phyloP scores from a whole-genome alignment of 306 rosid species.

The Quercus bicolor region DNA sequence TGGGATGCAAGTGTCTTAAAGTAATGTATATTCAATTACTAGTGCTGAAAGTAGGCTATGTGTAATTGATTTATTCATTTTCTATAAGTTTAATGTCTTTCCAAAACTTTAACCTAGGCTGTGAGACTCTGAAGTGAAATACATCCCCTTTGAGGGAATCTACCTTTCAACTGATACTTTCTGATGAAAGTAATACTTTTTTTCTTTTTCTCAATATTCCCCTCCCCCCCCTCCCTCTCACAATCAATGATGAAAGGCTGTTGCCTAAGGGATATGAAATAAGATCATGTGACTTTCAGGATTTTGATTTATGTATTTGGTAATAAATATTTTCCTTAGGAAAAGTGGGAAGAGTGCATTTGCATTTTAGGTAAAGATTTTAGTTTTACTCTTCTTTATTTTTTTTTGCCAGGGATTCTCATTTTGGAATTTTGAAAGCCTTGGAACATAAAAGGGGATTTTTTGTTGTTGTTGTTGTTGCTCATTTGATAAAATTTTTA shows the following conservation, averaged over 20 bases:
- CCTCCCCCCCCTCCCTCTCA: accelerated
- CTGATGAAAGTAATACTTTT: background rate
- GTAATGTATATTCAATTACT: background rate
- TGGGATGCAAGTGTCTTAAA: background rate
- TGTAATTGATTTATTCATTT: background rate
- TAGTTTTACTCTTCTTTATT: too few relatives aligned
- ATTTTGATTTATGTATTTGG: background rate
- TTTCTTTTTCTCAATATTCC: background rate
- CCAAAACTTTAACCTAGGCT: background rate
- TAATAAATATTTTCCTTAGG: background rate
- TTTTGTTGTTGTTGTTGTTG: too few relatives aligned
- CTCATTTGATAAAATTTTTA: background rate
- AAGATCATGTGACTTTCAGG: background rate
- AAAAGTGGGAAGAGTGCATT: background rate
- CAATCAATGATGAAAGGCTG: background rate
- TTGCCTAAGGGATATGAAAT: background rate
- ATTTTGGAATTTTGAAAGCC: background rate
- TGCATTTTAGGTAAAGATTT: too few relatives aligned
- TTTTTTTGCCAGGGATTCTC: background rate
- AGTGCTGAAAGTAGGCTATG: background rate
- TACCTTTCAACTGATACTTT: background rate
- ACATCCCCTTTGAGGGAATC: background rate
- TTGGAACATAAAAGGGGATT: background rate
- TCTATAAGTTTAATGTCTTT: background rate
- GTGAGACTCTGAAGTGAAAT: background rate